These are phyloP conservation scores for Rhododendron molle DNA, from an alignment of 148 eudicot species.

Conservation along the genomic window DNA sequence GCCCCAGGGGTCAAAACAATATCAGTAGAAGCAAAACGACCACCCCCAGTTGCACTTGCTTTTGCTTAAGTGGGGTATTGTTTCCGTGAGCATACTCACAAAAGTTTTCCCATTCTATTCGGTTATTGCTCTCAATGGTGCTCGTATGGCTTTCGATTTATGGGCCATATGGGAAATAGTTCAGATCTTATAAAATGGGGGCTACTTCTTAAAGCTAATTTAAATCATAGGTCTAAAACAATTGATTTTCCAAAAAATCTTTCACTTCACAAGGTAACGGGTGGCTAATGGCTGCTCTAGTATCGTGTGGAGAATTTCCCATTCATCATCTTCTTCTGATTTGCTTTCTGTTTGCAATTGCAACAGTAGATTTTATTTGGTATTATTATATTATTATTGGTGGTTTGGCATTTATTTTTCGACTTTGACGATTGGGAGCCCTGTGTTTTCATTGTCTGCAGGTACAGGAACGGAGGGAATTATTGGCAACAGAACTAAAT, in stretches of 20 bases:
- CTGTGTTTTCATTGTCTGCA: slow-evolving; percentile 9
- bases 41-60: background rate
- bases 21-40: too few relatives aligned
- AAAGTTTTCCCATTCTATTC: background rate
- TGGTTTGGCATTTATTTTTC: background rate
- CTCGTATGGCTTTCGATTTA: background rate
- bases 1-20: too few relatives aligned
- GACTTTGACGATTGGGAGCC: background rate
- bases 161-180: background rate
- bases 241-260: background rate
- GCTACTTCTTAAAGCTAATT: background rate
- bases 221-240: background rate
- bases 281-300: background rate
- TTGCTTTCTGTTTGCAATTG: background rate
- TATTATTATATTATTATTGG: background rate
- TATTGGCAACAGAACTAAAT: slow-evolving; percentile 33
- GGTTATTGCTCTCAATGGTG: background rate
- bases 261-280: background rate
- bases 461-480: slow-evolving; percentile 43
- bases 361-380: background rate
- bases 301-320: background rate
- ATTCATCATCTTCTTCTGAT: background rate
- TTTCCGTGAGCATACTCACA: background rate
- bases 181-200: background rate
- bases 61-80: slow-evolving; percentile 2